These are phyloP conservation scores for Backusella morwellensis DNA, from an alignment of 192 early-diverging fungal genomes.

Conservation along the genomic window DNA sequence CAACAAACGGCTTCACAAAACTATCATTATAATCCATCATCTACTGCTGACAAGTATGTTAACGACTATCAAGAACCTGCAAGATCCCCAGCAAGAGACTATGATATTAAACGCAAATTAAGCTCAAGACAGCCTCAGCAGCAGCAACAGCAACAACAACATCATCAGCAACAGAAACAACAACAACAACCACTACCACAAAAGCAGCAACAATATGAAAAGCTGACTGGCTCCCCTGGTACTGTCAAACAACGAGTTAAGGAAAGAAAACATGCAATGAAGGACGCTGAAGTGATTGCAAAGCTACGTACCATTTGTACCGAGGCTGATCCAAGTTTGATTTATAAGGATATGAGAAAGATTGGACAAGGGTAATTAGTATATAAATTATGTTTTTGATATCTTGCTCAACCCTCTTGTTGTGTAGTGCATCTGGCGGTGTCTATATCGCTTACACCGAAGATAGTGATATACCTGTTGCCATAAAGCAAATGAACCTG, in stretches of 20 bases:
- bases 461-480: constrained; percentile 53
- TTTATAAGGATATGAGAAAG: constrained; percentile 44
- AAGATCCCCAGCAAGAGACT: constrained; percentile 9
- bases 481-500: constrained; percentile 89
- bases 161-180: not conserved
- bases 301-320: constrained; percentile 86
- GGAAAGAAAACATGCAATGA: constrained; percentile 26
- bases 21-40: not conserved
- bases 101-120: constrained; percentile 10
- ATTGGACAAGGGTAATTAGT: constrained; percentile 41
- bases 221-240: constrained; percentile 30
- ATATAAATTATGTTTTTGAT: not conserved
- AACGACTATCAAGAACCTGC: not conserved
- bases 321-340: constrained; percentile 78
- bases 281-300: constrained; percentile 81
- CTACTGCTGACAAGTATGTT: not conserved
- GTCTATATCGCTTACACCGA: constrained; percentile 71
- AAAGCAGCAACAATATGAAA: not conserved
- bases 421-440: constrained; percentile 64
- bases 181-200: not conserved
- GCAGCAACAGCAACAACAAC: not conserved
- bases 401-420: not conserved
- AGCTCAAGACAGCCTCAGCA: not conserved
- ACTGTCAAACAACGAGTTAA: constrained; percentile 34
- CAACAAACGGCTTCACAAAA: not conserved